Evolutionary conservation across 805 yeast genomes (phyloP).

Genomic region (Cyberlindnera euphorbiiphila): DNA sequence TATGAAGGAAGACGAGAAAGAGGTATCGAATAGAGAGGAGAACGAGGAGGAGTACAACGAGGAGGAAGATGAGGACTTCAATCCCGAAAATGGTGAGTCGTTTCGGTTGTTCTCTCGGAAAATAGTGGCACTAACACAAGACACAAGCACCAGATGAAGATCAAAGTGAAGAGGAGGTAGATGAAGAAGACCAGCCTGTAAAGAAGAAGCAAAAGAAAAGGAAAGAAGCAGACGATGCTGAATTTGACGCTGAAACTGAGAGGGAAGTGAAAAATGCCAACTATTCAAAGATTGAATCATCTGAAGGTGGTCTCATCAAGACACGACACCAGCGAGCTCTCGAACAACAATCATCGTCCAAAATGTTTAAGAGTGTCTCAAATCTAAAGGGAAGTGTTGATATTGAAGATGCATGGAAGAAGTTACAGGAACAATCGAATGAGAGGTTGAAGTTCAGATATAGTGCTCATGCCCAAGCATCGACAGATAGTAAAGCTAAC

Average conservation of each 20-base stretch:
- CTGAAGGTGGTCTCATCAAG: constrained; percentile 59
- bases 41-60: constrained; percentile 46
- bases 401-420: constrained; percentile 52
- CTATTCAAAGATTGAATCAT: constrained; percentile 53
- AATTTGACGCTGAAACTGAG: constrained; percentile 32
- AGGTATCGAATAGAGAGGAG: constrained; percentile 6
- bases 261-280: constrained; percentile 28
- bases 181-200: constrained; percentile 16
- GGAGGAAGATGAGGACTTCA: constrained; percentile 56
- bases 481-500: constrained; percentile 7
- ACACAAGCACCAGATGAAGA: constrained; percentile 15
- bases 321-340: constrained; percentile 60
- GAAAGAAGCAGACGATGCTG: constrained; percentile 33
- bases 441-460: constrained; percentile 25
- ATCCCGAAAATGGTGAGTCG: constrained; percentile 36
- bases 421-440: constrained; percentile 38
- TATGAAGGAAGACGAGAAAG: constrained; percentile 4
- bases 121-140: constrained; percentile 2
- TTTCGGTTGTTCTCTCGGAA: background rate
- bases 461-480: constrained; percentile 18
- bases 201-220: constrained; percentile 24
- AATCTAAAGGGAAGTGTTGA: constrained; percentile 30
- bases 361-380: constrained; percentile 20
- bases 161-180: constrained; percentile 24
- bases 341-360: constrained; percentile 35